Percentiles rank a stretch among this genome's conserved stretches.
phyloP scores from a whole-genome alignment of 2,329 filamentous ascomycete species.

The Sclerotiophoma versabilis region DNA sequence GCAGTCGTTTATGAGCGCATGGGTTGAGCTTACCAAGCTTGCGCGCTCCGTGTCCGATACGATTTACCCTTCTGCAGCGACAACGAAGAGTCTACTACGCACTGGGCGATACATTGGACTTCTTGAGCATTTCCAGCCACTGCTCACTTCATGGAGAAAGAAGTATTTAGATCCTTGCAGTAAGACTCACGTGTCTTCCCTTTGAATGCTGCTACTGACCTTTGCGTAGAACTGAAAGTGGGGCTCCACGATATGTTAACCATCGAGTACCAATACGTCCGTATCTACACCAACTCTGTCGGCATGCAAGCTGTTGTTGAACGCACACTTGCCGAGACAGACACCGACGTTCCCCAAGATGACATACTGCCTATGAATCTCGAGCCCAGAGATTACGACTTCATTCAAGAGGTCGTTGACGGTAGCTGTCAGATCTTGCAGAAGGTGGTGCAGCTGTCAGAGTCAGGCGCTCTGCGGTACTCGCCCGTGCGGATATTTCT shows the following conservation, averaged over 20 bases:
- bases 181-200: conserved; percentile 20
- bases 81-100: conserved; percentile 50
- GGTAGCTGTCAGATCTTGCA: conserved; percentile 61
- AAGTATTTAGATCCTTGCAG: conserved; percentile 50
- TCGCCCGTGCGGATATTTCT: conserved; percentile 62
- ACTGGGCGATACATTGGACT: conserved; percentile 61
- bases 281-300: conserved; percentile 56
- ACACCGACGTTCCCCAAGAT: conserved; percentile 47
- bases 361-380: conserved; percentile 54
- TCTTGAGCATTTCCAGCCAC: conserved; percentile 55
- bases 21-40: conserved; percentile 55
- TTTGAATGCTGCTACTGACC: not conserved
- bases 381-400: conserved; percentile 60
- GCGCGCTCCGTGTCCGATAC: conserved; percentile 62
- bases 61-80: conserved; percentile 57
- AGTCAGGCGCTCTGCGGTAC: conserved; percentile 57
- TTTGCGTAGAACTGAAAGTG: conserved; percentile 39
- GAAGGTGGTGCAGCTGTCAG: conserved; percentile 58
- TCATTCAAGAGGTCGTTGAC: conserved; percentile 64
- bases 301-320: conserved; percentile 66
- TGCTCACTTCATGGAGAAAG: conserved; percentile 51
- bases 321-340: conserved; percentile 54
- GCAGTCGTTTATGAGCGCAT: conserved; percentile 61
- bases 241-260: conserved; percentile 58
- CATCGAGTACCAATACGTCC: conserved; percentile 59